These are phyloP conservation scores for Orbilia quercus DNA, from an alignment of 2,329 filamentous ascomycete genomes.

Conservation along the genomic window DNA sequence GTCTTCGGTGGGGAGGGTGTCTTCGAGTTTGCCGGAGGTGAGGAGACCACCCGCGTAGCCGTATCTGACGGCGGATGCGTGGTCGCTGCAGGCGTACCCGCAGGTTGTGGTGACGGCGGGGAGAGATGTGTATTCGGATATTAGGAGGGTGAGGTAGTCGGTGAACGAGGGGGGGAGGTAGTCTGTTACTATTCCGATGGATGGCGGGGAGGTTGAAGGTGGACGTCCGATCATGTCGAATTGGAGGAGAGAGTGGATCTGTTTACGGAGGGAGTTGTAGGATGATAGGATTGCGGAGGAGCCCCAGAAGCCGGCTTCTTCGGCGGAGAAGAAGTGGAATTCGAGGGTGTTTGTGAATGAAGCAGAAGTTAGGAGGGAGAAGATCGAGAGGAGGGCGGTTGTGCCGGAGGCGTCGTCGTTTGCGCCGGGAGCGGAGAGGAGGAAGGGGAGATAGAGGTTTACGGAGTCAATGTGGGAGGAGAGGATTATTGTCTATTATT, in stretches of 20 bases:
- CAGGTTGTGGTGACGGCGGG: constrained; percentile 69
- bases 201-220: background rate
- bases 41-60: constrained; percentile 67
- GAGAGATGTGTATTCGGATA: constrained; percentile 63
- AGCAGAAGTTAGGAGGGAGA: background rate
- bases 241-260: constrained; percentile 65
- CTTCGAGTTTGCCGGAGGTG: constrained; percentile 29
- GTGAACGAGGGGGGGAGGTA: constrained; percentile 63
- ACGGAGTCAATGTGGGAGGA: constrained; percentile 94
- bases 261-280: constrained; percentile 61
- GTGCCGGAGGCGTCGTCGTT: constrained; percentile 93
- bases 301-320: constrained; percentile 85
- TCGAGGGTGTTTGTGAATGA: constrained; percentile 87
- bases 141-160: constrained; percentile 63
- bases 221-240: constrained; percentile 65
- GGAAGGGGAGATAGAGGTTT: constrained; percentile 85
- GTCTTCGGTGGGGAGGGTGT: background rate
- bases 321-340: constrained; percentile 94
- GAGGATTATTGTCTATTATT: constrained; percentile 78
- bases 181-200: constrained; percentile 64
- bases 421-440: constrained; percentile 85
- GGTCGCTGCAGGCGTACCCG: constrained; percentile 84
- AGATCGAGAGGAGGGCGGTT: constrained; percentile 78
- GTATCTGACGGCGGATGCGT: constrained; percentile 77
- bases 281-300: constrained; percentile 61